Conservation (phyloP, 2,329 filamentous ascomycete species). For the Pyrenochaeta sp. region DNA sequence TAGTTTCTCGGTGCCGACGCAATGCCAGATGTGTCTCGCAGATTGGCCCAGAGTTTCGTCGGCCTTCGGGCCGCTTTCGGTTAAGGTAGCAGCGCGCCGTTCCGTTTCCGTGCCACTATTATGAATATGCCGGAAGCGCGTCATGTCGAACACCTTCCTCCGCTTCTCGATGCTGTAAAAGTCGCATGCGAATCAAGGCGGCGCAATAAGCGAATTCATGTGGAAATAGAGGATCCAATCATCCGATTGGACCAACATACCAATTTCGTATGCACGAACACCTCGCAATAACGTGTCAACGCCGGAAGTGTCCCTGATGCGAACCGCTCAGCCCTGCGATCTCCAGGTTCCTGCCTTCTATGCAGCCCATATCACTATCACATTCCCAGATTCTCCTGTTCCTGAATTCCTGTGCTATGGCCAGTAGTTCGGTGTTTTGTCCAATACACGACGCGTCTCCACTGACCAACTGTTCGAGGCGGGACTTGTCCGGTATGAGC, state of each 20-base stretch:
- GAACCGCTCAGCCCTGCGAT: constrained; percentile 40
- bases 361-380: constrained; percentile 40
- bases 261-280: constrained; percentile 15
- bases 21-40: constrained; percentile 40
- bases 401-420: constrained; percentile 35
- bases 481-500: constrained; percentile 25
- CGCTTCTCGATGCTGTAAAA: constrained; percentile 25
- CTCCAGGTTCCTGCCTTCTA: constrained; percentile 29
- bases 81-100: constrained; percentile 39
- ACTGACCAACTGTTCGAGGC: constrained; percentile 17
- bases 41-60: constrained; percentile 31
- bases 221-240: constrained; percentile 10
- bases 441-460: constrained; percentile 13
- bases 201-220: constrained; percentile 18
- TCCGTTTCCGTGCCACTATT: constrained; percentile 40
- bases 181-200: constrained; percentile 24
- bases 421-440: constrained; percentile 34
- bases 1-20: constrained; percentile 35
- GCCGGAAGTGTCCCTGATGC: constrained; percentile 31
- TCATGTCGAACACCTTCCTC: constrained; percentile 35
- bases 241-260: constrained; percentile 23
- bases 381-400: constrained; percentile 30
- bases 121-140: constrained; percentile 28
- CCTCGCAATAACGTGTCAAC: constrained; percentile 21
- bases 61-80: constrained; percentile 32